Evolutionary conservation across 1,284 basidiomycete genomes (phyloP).

Genomic region (Cystobasidium sp.): DNA sequence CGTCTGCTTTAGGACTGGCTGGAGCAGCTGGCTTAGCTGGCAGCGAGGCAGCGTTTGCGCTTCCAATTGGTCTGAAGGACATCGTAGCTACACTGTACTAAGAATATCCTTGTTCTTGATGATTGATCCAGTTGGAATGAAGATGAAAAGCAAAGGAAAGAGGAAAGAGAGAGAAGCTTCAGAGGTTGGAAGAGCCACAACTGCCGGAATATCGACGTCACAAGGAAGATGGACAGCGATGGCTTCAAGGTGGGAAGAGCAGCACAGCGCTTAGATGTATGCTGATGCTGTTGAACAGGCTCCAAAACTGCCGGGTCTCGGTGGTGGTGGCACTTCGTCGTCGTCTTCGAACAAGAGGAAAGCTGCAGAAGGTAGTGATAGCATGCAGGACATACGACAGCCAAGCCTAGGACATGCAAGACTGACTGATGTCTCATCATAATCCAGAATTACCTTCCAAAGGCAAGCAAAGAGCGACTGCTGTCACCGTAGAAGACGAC

Average conservation of each 20-base stretch:
- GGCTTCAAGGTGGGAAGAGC: constrained; percentile 38
- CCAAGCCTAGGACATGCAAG: background rate
- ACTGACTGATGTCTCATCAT: background rate
- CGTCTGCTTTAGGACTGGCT: constrained; percentile 13
- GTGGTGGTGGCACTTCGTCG: background rate
- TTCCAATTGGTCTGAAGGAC: constrained; percentile 36
- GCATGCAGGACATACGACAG: background rate
- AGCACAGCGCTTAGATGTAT: background rate
- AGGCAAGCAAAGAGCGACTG: constrained; percentile 58
- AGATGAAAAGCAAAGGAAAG: background rate
- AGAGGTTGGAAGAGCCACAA: background rate
- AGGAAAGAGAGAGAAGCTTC: background rate
- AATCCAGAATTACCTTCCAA: constrained; percentile 47
- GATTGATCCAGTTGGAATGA: constrained; percentile 2
- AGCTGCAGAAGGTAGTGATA: constrained; percentile 36
- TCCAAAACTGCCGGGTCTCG: constrained; percentile 31
- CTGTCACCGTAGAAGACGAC: constrained; percentile 62
- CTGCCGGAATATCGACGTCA: background rate
- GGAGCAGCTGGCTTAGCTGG: constrained; percentile 11
- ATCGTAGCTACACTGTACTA: background rate
- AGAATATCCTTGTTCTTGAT: background rate
- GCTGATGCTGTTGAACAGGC: constrained; percentile 17
- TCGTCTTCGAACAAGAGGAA: constrained; percentile 27
- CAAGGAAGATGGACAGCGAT: constrained; percentile 21
- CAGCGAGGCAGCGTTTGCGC: constrained; percentile 4